These are phyloP conservation scores for Pterocarpus macrocarpus DNA, from an alignment of 306 rosid species.

Conservation along the genomic window DNA sequence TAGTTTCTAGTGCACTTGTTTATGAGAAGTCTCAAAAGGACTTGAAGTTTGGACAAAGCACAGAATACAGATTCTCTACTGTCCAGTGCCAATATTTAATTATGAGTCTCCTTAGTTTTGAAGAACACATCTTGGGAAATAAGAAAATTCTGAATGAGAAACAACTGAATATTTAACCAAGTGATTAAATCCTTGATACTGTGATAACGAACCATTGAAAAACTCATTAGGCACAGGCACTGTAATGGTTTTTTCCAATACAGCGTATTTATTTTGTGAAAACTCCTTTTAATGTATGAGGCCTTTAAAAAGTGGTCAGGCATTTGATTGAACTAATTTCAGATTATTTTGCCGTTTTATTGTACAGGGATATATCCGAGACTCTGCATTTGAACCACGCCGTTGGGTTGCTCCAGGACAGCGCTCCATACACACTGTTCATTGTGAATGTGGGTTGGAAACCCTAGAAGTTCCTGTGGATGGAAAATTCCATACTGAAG, in stretches of 20 bases:
- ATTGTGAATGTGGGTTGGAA: conserved; percentile 86
- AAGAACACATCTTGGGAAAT: not conserved
- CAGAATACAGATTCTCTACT: not conserved
- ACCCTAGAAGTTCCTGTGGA: conserved; percentile 82
- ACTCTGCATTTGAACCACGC: conserved; percentile 91
- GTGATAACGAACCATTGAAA: not conserved
- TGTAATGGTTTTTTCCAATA: not conserved
- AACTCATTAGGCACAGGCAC: not conserved
- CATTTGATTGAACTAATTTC: conserved; percentile 13
- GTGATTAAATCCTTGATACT: conserved; percentile 4
- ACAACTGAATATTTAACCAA: conserved; percentile 1
- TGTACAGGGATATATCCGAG: conserved; percentile 78
- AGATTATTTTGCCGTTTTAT: conserved; percentile 44
- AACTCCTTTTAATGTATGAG: not conserved
- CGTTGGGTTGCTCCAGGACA: conserved; percentile 99
- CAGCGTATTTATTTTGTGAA: conserved; percentile 1
- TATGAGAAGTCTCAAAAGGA: not conserved
- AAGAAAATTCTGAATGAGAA: conserved; percentile 8
- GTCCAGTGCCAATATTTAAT: conserved; percentile 17
- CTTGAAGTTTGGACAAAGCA: conserved; percentile 3
- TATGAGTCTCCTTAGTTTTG: not conserved
- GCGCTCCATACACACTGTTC: conserved; percentile 57
- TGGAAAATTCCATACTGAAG: conserved; percentile 71
- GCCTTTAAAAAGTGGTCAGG: not conserved
- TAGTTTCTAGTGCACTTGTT: conserved; percentile 10